These are phyloP conservation scores for Avena eriantha DNA, from an alignment of 176 grass and related monocot genomes.

Conservation along the genomic window DNA sequence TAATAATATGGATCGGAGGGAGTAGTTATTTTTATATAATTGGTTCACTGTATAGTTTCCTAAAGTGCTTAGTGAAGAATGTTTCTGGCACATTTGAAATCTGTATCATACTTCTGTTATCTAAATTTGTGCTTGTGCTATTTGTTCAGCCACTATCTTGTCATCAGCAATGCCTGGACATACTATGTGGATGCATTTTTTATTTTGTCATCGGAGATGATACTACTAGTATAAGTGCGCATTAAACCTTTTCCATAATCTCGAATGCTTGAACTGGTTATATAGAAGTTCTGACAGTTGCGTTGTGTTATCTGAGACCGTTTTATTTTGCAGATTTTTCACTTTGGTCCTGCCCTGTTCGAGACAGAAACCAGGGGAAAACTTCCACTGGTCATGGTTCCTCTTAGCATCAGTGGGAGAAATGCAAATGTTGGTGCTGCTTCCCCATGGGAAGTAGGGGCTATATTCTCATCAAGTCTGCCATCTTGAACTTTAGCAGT, in stretches of 20 bases:
- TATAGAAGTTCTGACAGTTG: background rate
- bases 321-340: slow-evolving; percentile 42
- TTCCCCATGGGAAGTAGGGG: background rate
- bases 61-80: background rate
- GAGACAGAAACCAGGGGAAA: background rate
- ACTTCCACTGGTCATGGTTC: slow-evolving; percentile 18
- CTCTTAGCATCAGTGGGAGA: background rate
- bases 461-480: slow-evolving; percentile 8
- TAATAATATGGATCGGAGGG: no score
- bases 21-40: no score
- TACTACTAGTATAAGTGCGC: background rate
- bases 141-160: background rate
- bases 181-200: background rate
- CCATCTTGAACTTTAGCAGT: background rate
- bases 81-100: slow-evolving; percentile 26
- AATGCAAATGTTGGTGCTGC: slow-evolving; percentile 10
- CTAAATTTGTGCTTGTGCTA: slow-evolving; percentile 15
- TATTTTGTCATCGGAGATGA: background rate
- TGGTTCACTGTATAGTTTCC: background rate
- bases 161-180: background rate
- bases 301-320: slow-evolving; percentile 20
- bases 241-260: background rate
- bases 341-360: slow-evolving; percentile 8
- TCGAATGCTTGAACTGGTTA: background rate
- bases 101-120: background rate